Percentiles rank a stretch among this genome's conserved stretches.
These are phyloP conservation scores for Auxenochlorella protothecoides DNA, from an alignment of 139 green algal species.

Conservation along the genomic window DNA sequence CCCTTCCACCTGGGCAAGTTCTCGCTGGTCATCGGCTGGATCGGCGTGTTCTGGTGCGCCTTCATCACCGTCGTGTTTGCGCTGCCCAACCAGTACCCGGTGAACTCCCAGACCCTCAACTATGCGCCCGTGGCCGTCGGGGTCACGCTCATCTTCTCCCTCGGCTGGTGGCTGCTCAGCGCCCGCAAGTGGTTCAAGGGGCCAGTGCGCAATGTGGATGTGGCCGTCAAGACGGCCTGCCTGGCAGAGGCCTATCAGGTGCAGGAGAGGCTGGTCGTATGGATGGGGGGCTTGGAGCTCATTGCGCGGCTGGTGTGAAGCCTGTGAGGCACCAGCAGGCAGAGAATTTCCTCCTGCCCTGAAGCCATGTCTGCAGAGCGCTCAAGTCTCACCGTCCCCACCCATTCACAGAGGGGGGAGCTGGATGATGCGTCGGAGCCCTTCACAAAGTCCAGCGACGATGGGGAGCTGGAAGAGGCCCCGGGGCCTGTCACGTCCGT, in stretches of 20 bases:
- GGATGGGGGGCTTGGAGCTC: neutral
- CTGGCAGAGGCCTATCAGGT: slow-evolving; percentile 5
- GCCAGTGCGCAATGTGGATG: slow-evolving; percentile 11
- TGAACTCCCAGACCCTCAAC: slow-evolving; percentile 35
- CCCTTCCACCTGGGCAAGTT: slow-evolving; percentile 34
- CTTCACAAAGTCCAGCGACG: neutral
- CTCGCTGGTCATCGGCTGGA: slow-evolving; percentile 8
- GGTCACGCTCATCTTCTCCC: slow-evolving; percentile 20
- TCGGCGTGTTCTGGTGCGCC: slow-evolving; percentile 24
- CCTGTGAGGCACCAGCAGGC: neutral
- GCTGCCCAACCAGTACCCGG: slow-evolving; percentile 29
- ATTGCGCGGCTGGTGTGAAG: neutral
- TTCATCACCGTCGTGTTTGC: slow-evolving; percentile 40
- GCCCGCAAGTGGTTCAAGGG: slow-evolving; percentile 28
- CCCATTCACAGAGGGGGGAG: neutral
- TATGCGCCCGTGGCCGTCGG: slow-evolving; percentile 34
- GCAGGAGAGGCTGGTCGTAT: too few species aligned
- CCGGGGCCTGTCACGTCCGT: too few species aligned
- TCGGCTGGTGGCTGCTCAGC: slow-evolving; percentile 21
- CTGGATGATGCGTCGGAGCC: slow-evolving; percentile 6
- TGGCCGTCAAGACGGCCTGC: neutral
- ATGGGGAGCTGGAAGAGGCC: too few species aligned
- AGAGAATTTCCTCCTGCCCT: neutral
- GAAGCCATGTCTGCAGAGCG: too few species aligned
- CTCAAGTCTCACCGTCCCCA: too few species aligned